A percentile compares a stretch with the other conserved stretches of the same genome.
These are phyloP conservation scores for Dendrobium officinale DNA, from an alignment of 106 monocot species.

Conservation along the genomic window DNA sequence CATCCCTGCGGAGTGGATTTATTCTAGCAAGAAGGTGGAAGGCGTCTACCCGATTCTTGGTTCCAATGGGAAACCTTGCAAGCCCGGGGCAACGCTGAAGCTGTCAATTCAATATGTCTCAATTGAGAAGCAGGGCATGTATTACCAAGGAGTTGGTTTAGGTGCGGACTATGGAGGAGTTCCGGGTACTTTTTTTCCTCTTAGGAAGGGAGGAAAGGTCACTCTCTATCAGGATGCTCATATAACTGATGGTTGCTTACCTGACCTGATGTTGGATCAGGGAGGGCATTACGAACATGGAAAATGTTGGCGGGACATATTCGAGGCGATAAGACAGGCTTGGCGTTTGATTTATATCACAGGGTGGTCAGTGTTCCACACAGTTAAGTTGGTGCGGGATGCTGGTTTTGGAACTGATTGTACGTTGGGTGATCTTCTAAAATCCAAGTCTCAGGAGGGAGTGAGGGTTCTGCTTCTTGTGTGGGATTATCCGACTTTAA, in stretches of 20 bases:
- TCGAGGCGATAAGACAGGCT: conserved; percentile 58
- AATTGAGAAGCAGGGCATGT: conserved; percentile 46
- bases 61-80: conserved; percentile 68
- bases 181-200: conserved; percentile 72
- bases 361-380: conserved; percentile 90
- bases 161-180: conserved; percentile 63
- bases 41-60: conserved; percentile 59
- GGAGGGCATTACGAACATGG: conserved; percentile 57
- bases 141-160: conserved; percentile 45
- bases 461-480: conserved; percentile 87
- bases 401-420: conserved; percentile 9
- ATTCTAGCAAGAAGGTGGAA: conserved; percentile 51
- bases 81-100: conserved; percentile 47
- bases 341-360: conserved; percentile 67
- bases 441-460: conserved; percentile 81
- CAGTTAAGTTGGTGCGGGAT: conserved; percentile 57
- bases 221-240: conserved; percentile 90
- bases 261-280: conserved; percentile 43
- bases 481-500: conserved; percentile 98
- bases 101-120: conserved; percentile 73
- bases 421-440: conserved; percentile 71
- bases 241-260: conserved; percentile 66
- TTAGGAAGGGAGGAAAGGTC: conserved; percentile 56
- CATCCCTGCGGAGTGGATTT: conserved; percentile 53
- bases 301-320: conserved; percentile 83